Evolutionary conservation across 805 yeast species (phyloP).

Genomic region (Lipomyces spencermartinsiae): DNA sequence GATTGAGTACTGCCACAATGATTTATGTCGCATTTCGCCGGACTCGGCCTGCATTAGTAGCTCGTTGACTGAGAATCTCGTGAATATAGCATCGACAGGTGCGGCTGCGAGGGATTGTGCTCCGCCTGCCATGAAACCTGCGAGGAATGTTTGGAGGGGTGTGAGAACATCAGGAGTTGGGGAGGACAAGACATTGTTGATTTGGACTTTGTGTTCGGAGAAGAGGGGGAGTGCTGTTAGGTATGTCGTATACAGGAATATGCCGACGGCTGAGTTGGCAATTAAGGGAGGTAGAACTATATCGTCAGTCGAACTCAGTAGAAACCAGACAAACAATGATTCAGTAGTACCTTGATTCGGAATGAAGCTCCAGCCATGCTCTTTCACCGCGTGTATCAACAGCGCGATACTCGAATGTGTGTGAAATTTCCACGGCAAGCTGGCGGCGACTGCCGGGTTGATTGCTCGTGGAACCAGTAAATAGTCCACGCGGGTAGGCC

Average conservation of each 20-base stretch:
- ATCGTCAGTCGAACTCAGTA: not conserved
- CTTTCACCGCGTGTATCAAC: conserved; percentile 68
- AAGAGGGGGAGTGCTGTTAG: conserved; percentile 50
- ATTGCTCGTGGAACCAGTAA: conserved; percentile 51
- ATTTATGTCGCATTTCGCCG: conserved; percentile 50
- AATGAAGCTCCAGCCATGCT: conserved; percentile 84
- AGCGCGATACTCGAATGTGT: conserved; percentile 84
- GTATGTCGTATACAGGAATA: conserved; percentile 83
- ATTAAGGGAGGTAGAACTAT: conserved; percentile 80
- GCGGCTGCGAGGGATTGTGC: conserved; percentile 91
- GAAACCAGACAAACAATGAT: not conserved
- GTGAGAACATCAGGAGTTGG: conserved; percentile 54
- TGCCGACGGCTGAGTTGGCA: conserved; percentile 89
- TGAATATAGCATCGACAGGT: conserved; percentile 88
- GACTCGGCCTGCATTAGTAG: conserved; percentile 52
- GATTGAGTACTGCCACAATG: conserved; percentile 78
- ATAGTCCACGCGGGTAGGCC: conserved; percentile 91
- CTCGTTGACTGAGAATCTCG: conserved; percentile 79
- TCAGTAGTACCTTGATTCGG: conserved; percentile 61
- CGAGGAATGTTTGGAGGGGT: conserved; percentile 56
- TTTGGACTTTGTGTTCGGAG: conserved; percentile 9
- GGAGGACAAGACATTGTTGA: conserved; percentile 11
- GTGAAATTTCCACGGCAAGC: conserved; percentile 51
- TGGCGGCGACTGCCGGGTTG: conserved; percentile 42
- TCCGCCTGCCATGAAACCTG: conserved; percentile 87